Evolutionary conservation across 2,329 filamentous ascomycete species (phyloP), one percentile per base, ranked within the genome.

Genomic region (Elsinoe ampelina): DNA sequence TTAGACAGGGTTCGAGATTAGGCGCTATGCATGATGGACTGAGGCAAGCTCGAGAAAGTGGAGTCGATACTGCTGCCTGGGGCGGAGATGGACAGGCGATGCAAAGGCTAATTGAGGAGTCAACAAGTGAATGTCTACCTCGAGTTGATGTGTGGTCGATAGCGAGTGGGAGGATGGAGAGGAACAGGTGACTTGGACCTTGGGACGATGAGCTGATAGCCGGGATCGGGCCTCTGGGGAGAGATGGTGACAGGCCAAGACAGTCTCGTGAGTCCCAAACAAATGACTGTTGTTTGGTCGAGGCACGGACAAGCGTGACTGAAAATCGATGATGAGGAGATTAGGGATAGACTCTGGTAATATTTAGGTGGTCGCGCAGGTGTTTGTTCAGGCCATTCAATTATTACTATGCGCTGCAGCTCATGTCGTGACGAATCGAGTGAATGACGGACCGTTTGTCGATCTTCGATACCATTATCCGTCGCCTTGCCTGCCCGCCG

Each of bases 91-190:
- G 35, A 39, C 32, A 38, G 38, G 48, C 12, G n/a, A 6, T 15
- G 34, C 15, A 15, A 30, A 30, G 26, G n/a, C 13, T 22, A 19
- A 52, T 26, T 34, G 48, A 35, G 12, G 48, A 39, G 36, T 39
- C 48, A 52, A 52, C 48, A 52, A 52, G 48, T 20, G 13, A 52
- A 52, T 52, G 48, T 52, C 48, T 52, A 52, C 48, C 48, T 52
- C 48, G 48, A 52, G 48, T 13, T 26, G 48, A 17, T 12, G 13
- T 11, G 32, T 39, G 48, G 38, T 52, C 4, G n/a, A 19, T 22
- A 42, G 19, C 41, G 8, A 45, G 41, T 45, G 26, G 41, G 20
- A n/a, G 11, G 26, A 30, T 30, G 26, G 26, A 13, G 41, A 45
- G 41, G 41, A 45, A 45, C 41, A 45, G 41, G 41, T 45, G 41